A percentile compares a stretch with the other conserved stretches of the same genome.
These are phyloP conservation scores for Chlamydomonas sp. DNA, from an alignment of 139 green algal species.

Conservation along the genomic window DNA sequence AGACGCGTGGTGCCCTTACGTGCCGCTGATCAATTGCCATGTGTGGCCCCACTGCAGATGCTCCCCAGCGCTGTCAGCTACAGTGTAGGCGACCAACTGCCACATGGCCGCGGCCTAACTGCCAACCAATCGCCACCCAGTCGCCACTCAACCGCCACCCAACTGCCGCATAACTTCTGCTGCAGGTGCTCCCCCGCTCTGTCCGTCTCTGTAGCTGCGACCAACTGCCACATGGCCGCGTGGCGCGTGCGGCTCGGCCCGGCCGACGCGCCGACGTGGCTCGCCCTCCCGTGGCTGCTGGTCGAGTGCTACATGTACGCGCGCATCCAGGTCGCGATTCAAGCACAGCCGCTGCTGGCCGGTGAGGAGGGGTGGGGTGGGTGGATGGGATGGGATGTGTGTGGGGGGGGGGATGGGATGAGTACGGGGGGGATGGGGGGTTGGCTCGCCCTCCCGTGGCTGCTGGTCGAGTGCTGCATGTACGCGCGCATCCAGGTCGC, in stretches of 20 bases:
- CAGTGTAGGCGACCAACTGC: too few species aligned
- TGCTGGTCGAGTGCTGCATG: constrained; percentile 42
- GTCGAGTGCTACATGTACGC: constrained; percentile 48
- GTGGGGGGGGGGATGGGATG: neutral
- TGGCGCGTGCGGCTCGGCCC: neutral
- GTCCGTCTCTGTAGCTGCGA: neutral
- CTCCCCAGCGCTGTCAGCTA: too few species aligned
- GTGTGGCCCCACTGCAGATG: neutral
- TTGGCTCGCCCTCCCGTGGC: constrained; percentile 37
- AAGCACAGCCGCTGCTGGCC: constrained; percentile 13
- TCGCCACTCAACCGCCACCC: too few species aligned
- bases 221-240: neutral
- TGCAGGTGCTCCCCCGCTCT: neutral
- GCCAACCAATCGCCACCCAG: too few species aligned
- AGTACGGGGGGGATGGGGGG: neutral
- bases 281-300: constrained; percentile 39
- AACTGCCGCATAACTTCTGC: too few species aligned
- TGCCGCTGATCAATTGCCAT: too few species aligned
- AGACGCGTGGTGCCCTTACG: too few species aligned
- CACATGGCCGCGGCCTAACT: too few species aligned
- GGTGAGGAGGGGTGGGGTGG: neutral
- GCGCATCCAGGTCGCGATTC: constrained; percentile 6
- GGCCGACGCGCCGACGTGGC: constrained; percentile 17
- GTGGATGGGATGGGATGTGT: neutral
- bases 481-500: constrained; percentile 19